phyloP scores from a whole-genome alignment of 2,329 filamentous ascomycete genomes.

The Venturia carpophila region DNA sequence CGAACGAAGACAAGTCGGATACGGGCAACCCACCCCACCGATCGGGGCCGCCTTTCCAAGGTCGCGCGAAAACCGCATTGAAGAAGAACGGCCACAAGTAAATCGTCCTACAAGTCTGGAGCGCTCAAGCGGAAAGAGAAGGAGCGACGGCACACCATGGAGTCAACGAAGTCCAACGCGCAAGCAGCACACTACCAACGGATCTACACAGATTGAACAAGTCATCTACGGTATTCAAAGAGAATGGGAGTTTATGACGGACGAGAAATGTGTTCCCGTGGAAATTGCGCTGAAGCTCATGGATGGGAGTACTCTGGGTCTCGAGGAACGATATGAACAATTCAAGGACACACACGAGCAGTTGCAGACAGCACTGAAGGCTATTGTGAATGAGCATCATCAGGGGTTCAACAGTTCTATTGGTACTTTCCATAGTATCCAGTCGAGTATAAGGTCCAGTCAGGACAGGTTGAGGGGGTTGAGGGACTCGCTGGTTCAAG shows the following conservation, averaged over 20 bases:
- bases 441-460: constrained; percentile 81
- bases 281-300: constrained; percentile 92
- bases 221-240: constrained; percentile 74
- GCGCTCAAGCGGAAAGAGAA: constrained; percentile 33
- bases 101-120: constrained; percentile 36
- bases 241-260: constrained; percentile 89
- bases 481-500: constrained; percentile 72
- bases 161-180: constrained; percentile 25
- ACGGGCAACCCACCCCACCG: neutral
- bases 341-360: constrained; percentile 79
- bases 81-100: constrained; percentile 27
- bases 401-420: constrained; percentile 99
- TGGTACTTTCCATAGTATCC: constrained; percentile 97
- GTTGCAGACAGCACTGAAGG: constrained; percentile 86
- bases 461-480: constrained; percentile 77
- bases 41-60: neutral
- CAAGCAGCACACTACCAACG: constrained; percentile 15
- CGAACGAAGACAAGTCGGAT: constrained; percentile 14
- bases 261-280: constrained; percentile 81
- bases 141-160: constrained; percentile 33
- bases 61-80: constrained; percentile 3
- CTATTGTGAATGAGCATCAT: constrained; percentile 96
- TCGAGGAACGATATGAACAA: constrained; percentile 77
- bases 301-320: constrained; percentile 85
- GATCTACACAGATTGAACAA: constrained; percentile 37